Percentiles rank a stretch among this genome's conserved stretches.
Conservation (phyloP, 2,329 filamentous ascomycete species). For the Fusarium papillatum region DNA sequence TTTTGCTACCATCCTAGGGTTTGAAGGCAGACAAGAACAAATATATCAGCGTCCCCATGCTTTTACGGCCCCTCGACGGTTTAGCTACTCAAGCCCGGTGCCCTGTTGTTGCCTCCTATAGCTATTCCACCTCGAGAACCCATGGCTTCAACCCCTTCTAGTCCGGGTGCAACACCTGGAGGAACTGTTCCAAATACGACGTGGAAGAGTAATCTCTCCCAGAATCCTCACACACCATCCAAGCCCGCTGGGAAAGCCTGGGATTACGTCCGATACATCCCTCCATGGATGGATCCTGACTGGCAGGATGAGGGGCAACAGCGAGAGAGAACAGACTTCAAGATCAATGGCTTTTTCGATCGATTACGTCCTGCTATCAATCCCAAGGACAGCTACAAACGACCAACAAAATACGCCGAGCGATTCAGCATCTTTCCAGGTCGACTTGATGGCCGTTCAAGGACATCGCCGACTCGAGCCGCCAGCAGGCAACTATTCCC, state of each 20-base stretch:
- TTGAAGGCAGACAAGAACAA: background rate
- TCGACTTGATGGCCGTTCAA: conserved; percentile 46
- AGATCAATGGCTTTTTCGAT: conserved; percentile 34
- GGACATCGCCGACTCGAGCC: conserved; percentile 46
- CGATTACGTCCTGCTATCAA: conserved; percentile 42
- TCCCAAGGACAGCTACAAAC: conserved; percentile 32
- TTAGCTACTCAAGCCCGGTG: background rate
- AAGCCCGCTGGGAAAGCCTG: conserved; percentile 18
- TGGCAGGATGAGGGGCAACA: conserved; percentile 40
- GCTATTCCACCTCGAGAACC: background rate
- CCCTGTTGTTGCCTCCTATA: background rate
- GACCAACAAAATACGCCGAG: conserved; percentile 44
- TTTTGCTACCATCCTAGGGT: background rate
- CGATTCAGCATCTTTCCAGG: conserved; percentile 47
- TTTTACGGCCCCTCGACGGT: background rate
- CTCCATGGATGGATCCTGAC: conserved; percentile 44
- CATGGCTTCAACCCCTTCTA: conserved; percentile 14
- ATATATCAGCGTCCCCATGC: background rate
- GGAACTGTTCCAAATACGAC: background rate
- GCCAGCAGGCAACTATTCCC: conserved; percentile 29
- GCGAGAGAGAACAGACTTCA: conserved; percentile 21
- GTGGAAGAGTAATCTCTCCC: background rate
- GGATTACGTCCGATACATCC: conserved; percentile 32
- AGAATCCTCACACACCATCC: background rate
- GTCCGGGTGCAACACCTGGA: background rate